phyloP scores from a whole-genome alignment of 2,329 filamentous ascomycete species.

The Coniochaeta ligniaria region DNA sequence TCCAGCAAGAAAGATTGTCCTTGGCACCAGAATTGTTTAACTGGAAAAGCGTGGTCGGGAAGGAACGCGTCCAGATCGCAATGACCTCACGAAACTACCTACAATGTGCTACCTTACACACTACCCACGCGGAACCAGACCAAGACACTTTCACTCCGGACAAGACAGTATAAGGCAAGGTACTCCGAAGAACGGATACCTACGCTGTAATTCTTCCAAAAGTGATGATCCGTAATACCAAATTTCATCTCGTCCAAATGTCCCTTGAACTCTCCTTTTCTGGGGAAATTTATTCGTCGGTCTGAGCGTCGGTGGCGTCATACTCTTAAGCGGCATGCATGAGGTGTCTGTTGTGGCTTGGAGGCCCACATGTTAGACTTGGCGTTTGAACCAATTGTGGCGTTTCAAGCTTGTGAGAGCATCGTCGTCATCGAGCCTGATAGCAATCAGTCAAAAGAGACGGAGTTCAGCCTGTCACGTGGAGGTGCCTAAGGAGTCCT shows the following conservation, averaged over 20 bases:
- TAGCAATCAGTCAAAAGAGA: too few relatives aligned
- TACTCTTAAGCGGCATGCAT: not conserved
- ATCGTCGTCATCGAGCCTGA: not conserved
- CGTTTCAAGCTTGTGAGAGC: not conserved
- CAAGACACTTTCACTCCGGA: not conserved
- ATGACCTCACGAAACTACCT: not conserved
- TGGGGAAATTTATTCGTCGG: not conserved
- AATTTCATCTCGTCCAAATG: not conserved
- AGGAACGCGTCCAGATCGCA: not conserved
- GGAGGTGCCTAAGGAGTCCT: too few relatives aligned
- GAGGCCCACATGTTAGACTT: not conserved
- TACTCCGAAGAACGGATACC: too few relatives aligned
- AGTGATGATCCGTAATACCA: not conserved
- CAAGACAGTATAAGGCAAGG: too few relatives aligned
- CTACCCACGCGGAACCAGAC: not conserved
- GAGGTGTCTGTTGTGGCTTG: not conserved
- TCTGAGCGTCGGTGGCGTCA: not conserved
- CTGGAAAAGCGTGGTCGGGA: not conserved
- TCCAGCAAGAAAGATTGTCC: not conserved
- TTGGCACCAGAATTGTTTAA: not conserved
- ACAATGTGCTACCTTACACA: not conserved
- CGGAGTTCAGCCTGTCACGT: too few relatives aligned
- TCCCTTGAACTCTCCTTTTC: not conserved
- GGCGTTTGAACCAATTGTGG: not conserved
- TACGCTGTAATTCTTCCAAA: too few relatives aligned